Evolutionary conservation across 2,329 filamentous ascomycete species (phyloP).

Genomic region (Exophiala mesophila): DNA sequence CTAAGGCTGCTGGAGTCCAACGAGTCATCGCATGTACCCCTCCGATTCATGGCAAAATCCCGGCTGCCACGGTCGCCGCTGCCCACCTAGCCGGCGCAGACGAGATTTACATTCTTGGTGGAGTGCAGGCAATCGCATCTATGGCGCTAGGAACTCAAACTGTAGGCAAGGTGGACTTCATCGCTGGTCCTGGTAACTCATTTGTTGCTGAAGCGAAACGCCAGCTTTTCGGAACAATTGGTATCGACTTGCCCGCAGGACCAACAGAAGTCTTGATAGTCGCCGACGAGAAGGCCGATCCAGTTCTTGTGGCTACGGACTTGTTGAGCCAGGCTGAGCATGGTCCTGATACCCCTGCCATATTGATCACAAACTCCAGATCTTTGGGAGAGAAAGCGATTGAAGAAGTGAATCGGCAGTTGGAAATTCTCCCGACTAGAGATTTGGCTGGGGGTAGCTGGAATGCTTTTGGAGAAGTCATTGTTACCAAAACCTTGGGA

Average conservation of each 20-base stretch:
- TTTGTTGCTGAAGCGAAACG: constrained; percentile 54
- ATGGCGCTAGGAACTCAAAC: constrained; percentile 13
- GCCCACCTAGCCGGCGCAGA: constrained; percentile 49
- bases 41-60: constrained; percentile 46
- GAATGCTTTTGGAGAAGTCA: constrained; percentile 45
- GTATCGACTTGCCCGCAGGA: constrained; percentile 52
- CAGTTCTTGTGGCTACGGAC: constrained; percentile 44
- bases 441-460: constrained; percentile 43
- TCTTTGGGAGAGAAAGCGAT: constrained; percentile 38
- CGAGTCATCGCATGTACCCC: constrained; percentile 50
- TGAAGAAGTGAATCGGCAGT: constrained; percentile 33
- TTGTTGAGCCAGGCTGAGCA: constrained; percentile 49
- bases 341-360: constrained; percentile 48
- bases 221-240: constrained; percentile 50
- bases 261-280: constrained; percentile 52
- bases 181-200: constrained; percentile 51
- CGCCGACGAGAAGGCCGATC: constrained; percentile 45
- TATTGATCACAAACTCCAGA: constrained; percentile 47
- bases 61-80: constrained; percentile 47
- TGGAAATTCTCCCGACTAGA: constrained; percentile 41
- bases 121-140: constrained; percentile 46
- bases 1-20: constrained; percentile 50
- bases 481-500: constrained; percentile 40
- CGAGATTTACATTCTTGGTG: constrained; percentile 48
- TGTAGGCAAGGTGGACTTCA: constrained; percentile 45